Percentiles rank a stretch among this genome's conserved stretches.
phyloP scores from a whole-genome alignment of 176 grass and related monocot species.

The Oryza officinalis region DNA sequence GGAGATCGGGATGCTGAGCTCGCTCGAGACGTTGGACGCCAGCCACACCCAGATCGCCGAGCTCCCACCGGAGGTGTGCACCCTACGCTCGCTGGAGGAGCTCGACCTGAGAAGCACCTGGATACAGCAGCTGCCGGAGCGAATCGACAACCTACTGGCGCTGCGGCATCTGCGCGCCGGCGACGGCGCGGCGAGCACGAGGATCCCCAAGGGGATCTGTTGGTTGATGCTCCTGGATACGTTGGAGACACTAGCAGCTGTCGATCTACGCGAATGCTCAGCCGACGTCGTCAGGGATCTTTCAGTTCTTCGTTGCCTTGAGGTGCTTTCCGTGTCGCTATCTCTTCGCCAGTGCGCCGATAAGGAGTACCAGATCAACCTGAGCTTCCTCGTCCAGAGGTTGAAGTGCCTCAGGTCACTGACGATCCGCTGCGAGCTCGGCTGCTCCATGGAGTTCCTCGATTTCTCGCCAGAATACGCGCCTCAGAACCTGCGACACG shows the following conservation, averaged over 20 bases:
- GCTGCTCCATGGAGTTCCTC: not conserved
- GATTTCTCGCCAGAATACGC: not conserved
- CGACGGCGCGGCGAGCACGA: not conserved
- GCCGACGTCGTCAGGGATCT: not conserved
- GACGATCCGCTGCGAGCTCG: not conserved
- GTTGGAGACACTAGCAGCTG: not conserved
- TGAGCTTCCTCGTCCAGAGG: not conserved
- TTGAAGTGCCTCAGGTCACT: fast-evolving
- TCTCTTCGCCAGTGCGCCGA: not conserved
- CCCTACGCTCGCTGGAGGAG: fast-evolving
- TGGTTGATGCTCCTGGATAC: fast-evolving
- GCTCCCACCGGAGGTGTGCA: not conserved
- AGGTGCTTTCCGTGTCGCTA: not conserved
- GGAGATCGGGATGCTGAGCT: not conserved
- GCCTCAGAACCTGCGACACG: too few species aligned
- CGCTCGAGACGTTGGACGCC: not conserved
- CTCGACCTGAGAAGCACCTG: not conserved
- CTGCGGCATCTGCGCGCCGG: not conserved
- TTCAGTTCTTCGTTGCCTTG: fast-evolving
- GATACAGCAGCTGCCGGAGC: not conserved
- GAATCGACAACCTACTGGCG: fast-evolving
- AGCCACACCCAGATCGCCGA: not conserved
- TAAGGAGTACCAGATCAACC: too few species aligned
- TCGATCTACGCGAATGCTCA: not conserved
- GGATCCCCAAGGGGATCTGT: not conserved